Evolutionary conservation across 2,329 filamentous ascomycete species (phyloP).

Genomic region (Phoma sp.): DNA sequence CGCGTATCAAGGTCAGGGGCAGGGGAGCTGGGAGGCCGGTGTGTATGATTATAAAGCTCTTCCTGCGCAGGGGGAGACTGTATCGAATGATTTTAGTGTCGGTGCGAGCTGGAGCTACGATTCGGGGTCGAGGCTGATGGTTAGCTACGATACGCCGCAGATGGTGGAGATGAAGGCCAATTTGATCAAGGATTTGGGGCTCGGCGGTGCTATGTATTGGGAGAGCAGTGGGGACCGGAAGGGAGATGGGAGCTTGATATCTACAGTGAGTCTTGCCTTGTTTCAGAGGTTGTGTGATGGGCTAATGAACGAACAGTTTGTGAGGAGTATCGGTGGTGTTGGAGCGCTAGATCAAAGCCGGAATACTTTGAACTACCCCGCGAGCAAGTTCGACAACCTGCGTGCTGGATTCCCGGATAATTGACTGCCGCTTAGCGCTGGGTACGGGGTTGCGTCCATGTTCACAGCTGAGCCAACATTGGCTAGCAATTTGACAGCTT

Average conservation of each 20-base stretch:
- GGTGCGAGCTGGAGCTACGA: slow-evolving; percentile 45
- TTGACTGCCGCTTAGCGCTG: not conserved
- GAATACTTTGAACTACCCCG: slow-evolving; percentile 69
- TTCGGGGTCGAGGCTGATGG: slow-evolving; percentile 26
- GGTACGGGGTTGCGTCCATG: not conserved
- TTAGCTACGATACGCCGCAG: slow-evolving; percentile 44
- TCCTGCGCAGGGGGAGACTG: slow-evolving; percentile 32
- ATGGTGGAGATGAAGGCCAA: slow-evolving; percentile 37
- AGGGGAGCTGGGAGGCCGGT: slow-evolving; percentile 44
- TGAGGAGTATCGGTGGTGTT: slow-evolving; percentile 63
- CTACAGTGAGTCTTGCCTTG: slow-evolving; percentile 31
- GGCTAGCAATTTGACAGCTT: not conserved
- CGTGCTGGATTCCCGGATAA: slow-evolving; percentile 29
- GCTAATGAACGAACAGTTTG: slow-evolving; percentile 40
- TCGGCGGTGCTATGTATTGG: slow-evolving; percentile 50
- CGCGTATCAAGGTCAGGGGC: slow-evolving; percentile 38
- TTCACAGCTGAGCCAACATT: not conserved
- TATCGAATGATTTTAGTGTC: slow-evolving; percentile 28
- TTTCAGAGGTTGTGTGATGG: not conserved
- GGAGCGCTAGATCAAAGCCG: slow-evolving; percentile 56
- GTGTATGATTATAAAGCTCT: slow-evolving; percentile 48
- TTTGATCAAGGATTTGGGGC: slow-evolving; percentile 31
- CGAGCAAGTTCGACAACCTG: slow-evolving; percentile 74
- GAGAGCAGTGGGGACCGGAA: slow-evolving; percentile 44
- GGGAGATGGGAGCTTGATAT: slow-evolving; percentile 39